Conservation (phyloP, 768 basidiomycete species). For the Termitomyces titanicus region DNA sequence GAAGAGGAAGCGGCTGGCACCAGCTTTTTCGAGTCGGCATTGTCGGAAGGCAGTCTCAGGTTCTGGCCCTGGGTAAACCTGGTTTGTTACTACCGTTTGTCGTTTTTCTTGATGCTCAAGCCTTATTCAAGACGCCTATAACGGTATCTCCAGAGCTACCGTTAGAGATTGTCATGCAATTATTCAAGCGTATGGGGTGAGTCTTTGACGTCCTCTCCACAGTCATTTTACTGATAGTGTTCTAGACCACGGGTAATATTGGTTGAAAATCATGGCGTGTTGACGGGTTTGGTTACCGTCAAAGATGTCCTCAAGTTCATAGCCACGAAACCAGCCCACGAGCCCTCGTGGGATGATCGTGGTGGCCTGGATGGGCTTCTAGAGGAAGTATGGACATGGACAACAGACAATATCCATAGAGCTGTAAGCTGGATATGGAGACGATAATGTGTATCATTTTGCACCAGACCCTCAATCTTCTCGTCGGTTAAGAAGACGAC, state of each 20-base stretch:
- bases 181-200: conserved; percentile 97
- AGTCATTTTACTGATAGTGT: conserved; percentile 1
- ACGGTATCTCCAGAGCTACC: conserved; percentile 90
- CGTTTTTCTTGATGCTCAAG: neutral
- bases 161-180: conserved; percentile 94
- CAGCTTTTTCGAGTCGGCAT: conserved; percentile 54
- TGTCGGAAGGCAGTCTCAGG: conserved; percentile 54
- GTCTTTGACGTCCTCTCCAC: conserved; percentile 25
- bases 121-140: conserved; percentile 72
- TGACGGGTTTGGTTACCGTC: conserved; percentile 88
- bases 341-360: conserved; percentile 56
- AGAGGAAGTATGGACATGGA: conserved; percentile 60
- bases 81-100: conserved; percentile 40
- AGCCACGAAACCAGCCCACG: conserved; percentile 47
- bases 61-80: conserved; percentile 95
- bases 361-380: conserved; percentile 64
- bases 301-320: conserved; percentile 95
- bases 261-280: conserved; percentile 79
- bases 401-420: conserved; percentile 32
- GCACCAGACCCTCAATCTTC: neutral
- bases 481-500: neutral
- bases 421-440: conserved; percentile 35
- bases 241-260: conserved; percentile 92
- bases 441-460: conserved; percentile 20
- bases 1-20: conserved; percentile 70